Conservation (phyloP, 73 alveolate species). For the Symbiodinium pilosum region DNA sequence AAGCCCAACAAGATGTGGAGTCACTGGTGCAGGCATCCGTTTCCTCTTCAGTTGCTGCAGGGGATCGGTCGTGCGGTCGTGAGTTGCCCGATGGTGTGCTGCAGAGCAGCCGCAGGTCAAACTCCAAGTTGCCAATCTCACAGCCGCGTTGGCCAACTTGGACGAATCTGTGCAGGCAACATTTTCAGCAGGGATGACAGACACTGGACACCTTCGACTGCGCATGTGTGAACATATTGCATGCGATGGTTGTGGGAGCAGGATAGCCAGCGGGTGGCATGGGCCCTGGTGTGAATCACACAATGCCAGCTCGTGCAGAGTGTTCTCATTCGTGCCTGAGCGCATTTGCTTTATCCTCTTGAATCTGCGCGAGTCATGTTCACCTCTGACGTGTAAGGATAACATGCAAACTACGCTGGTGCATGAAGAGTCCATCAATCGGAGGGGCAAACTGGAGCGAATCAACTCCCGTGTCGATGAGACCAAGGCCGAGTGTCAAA, state of each 20-base stretch:
- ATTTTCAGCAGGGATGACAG: background rate
- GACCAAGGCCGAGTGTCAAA: slow-evolving; percentile 16
- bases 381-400: background rate
- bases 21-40: background rate
- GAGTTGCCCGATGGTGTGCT: no score
- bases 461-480: slow-evolving; percentile 21
- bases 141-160: slow-evolving; percentile 41
- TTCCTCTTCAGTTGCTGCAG: no score
- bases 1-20: background rate
- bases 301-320: no score
- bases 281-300: background rate
- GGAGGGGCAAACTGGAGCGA: slow-evolving; percentile 80
- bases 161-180: slow-evolving; percentile 72
- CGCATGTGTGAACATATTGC: no score
- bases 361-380: no score
- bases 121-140: slow-evolving; percentile 16
- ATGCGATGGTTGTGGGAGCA: no score
- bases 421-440: slow-evolving; percentile 45
- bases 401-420: background rate
- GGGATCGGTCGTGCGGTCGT: no score
- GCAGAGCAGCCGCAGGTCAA: slow-evolving; percentile 29
- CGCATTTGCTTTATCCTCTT: no score
- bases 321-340: no score
- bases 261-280: background rate
- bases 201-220: no score